Evolutionary conservation across 176 grass and related monocot genomes (phyloP).

Genomic region (Phragmites australis): DNA sequence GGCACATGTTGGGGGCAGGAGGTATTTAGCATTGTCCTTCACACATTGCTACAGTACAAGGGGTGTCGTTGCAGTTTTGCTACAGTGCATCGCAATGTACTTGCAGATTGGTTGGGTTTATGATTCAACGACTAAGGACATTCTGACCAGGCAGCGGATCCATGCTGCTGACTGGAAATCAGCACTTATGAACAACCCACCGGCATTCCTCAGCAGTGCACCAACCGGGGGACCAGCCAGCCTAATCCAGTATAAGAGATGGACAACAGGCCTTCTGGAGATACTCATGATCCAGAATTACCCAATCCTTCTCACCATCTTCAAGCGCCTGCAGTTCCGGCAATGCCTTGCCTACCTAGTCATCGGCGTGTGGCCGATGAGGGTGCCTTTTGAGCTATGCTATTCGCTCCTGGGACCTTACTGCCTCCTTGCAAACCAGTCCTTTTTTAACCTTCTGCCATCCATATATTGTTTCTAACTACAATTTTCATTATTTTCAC

Average conservation of each 20-base stretch:
- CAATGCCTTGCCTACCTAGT: slow-evolving; percentile 50
- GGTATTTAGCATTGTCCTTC: not conserved
- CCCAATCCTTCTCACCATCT: slow-evolving; percentile 32
- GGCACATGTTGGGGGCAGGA: slow-evolving; percentile 38
- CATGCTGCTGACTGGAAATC: slow-evolving; percentile 28
- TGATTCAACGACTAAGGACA: slow-evolving; percentile 42
- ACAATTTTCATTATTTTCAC: not conserved
- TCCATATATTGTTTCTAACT: not conserved
- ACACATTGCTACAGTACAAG: not conserved
- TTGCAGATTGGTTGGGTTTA: slow-evolving; percentile 47
- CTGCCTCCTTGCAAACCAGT: slow-evolving; percentile 41
- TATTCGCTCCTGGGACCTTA: slow-evolving; percentile 53
- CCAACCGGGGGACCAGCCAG: slow-evolving; percentile 31
- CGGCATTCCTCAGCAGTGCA: slow-evolving; percentile 22
- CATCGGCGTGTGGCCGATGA: slow-evolving; percentile 18
- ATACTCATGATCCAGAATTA: slow-evolving; percentile 36
- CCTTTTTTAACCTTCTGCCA: slow-evolving; percentile 40
- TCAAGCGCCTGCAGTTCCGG: slow-evolving; percentile 31
- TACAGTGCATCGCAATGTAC: not conserved
- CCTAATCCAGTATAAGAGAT: slow-evolving; percentile 56
- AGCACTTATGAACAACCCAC: not conserved
- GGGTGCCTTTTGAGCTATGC: slow-evolving; percentile 43
- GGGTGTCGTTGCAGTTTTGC: not conserved
- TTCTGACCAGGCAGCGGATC: slow-evolving; percentile 40
- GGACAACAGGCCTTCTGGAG: slow-evolving; percentile 53